phyloP scores from a whole-genome alignment of 352 stramenopile genomes.

The Phytophthora meadii region DNA sequence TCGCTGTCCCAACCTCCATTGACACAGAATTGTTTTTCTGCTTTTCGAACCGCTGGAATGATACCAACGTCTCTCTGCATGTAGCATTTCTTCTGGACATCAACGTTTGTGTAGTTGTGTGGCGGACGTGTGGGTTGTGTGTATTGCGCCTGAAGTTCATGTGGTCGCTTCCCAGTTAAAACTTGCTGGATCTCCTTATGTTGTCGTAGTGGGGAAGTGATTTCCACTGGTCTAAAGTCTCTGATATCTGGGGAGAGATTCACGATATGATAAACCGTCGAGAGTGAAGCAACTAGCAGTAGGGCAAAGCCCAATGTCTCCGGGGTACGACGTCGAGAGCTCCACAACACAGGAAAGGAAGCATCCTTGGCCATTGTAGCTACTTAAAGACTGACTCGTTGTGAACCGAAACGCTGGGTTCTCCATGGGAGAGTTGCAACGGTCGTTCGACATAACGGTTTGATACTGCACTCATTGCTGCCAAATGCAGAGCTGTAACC shows the following conservation, averaged over 20 bases:
- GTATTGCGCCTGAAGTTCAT: slow-evolving; percentile 20
- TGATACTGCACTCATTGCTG: too few relatives aligned
- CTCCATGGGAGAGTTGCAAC: too few relatives aligned
- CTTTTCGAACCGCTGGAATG: slow-evolving; percentile 27
- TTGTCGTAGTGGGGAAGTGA: too few relatives aligned
- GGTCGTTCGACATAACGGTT: too few relatives aligned
- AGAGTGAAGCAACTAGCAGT: neutral
- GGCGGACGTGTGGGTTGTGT: slow-evolving; percentile 25
- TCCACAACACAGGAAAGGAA: slow-evolving; percentile 3
- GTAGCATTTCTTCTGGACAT: slow-evolving; percentile 37
- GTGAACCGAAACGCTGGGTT: too few relatives aligned
- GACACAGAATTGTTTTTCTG: slow-evolving; percentile 33
- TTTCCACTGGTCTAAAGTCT: neutral
- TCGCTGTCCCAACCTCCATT: slow-evolving; percentile 20
- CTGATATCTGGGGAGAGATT: neutral
- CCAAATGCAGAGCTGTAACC: too few relatives aligned
- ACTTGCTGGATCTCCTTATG: slow-evolving; percentile 7
- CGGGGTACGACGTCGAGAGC: neutral
- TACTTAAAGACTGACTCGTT: too few relatives aligned
- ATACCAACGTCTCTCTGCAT: slow-evolving; percentile 45
- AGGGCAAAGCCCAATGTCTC: neutral
- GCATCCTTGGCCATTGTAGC: too few relatives aligned
- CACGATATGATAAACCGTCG: neutral
- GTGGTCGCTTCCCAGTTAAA: slow-evolving; percentile 8
- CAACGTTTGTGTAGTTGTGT: slow-evolving; percentile 25